These are phyloP conservation scores for Fusarium irregulare DNA, from an alignment of 2,329 filamentous ascomycete species.

Conservation along the genomic window DNA sequence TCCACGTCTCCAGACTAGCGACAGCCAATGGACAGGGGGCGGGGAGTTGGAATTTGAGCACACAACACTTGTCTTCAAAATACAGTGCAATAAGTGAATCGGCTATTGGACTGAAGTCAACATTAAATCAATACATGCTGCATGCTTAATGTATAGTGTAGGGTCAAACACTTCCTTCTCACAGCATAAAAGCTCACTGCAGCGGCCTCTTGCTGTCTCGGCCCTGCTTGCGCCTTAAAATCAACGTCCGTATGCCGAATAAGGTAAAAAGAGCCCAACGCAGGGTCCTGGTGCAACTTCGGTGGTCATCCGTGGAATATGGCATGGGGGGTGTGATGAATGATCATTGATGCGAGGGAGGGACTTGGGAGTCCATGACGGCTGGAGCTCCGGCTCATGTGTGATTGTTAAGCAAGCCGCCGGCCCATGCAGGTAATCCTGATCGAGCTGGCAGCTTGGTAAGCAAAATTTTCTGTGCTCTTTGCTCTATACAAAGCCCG, in stretches of 20 bases:
- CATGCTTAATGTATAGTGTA: background rate
- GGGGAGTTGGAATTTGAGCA: constrained; percentile 33
- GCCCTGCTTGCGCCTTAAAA: background rate
- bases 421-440: constrained; percentile 11
- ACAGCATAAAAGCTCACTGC: background rate
- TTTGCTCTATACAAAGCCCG: background rate
- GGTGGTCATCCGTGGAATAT: constrained; percentile 5
- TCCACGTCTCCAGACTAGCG: constrained; percentile 22
- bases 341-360: constrained; percentile 23
- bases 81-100: background rate
- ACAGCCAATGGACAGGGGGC: constrained; percentile 33
- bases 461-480: constrained; percentile 16
- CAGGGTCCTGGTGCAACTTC: constrained; percentile 23
- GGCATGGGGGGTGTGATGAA: constrained; percentile 26
- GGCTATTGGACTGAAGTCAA: background rate
- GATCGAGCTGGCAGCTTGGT: constrained; percentile 19
- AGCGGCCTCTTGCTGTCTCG: background rate
- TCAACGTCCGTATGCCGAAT: background rate
- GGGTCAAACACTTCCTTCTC: background rate
- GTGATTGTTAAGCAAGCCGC: constrained; percentile 44
- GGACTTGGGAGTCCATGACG: constrained; percentile 38
- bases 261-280: constrained; percentile 11
- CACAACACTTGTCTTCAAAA: background rate
- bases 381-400: constrained; percentile 23
- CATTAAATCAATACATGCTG: background rate